Base-by-base conservation (phyloP, 169 alveolate species). In the Plasmodium blacklocki region DNA sequence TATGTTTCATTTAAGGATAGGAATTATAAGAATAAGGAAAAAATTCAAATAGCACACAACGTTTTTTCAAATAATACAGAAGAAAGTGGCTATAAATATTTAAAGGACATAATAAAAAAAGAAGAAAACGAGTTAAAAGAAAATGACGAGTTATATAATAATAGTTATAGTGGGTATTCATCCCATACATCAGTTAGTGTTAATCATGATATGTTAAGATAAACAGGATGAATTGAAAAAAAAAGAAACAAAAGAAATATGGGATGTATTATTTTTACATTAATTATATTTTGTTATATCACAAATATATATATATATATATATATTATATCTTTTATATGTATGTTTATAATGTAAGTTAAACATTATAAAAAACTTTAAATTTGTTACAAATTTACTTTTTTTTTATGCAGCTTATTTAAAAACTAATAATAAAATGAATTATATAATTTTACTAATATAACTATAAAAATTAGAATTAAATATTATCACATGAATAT, bases 171-270 rank as follows among this genome's bases (percentile, higher is more conserved):
- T 68, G 90, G 70, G 45, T 80, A 80, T 43, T 67, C 90, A 60
- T 80, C 90, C 32, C 90, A 80, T 6, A 80, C 90, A 23, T 80
- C 90, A 18, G 90, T 68, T 11, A 80, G 90, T 64, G 15, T 19
- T n/a, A n/a, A 7, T 60, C 76, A 68, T 18, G 21, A 67, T 68
- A 68, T 8, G 1, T 15, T 14, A 2, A 56, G 18, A 56, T 56
- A 6, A 56, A 56, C 45, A 8, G 11, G 7, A 26, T 14, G 29
- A 14, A 59, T 39, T 6, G 47, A 39, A 39, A 39, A 39, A 39
- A 32, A 32, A 32, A 32, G 9, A 32, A 5, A 32, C 8, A 32
- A 32, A 4, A 32, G 0, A 39, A 39, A 39, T 0, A 39, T 39
- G 47, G 9, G 0, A 5, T 7, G 1, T 39, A 39, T 7, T 39